These are phyloP conservation scores for Eimeria acervulina DNA, from an alignment of 169 alveolate species.

Conservation along the genomic window DNA sequence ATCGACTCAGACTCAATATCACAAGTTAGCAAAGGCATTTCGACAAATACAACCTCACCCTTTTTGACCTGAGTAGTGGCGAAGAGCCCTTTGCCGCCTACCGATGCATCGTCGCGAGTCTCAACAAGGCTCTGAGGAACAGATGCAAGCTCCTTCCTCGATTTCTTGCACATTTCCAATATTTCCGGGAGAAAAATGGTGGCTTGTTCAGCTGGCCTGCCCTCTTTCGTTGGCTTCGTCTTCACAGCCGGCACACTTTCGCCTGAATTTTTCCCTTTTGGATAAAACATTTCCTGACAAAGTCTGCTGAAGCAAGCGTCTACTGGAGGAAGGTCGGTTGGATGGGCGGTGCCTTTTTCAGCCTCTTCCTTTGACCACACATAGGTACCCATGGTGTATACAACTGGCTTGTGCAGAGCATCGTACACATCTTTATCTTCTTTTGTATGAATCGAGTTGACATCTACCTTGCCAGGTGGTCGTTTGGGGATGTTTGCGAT, in stretches of 20 bases:
- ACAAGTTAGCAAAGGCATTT: constrained; percentile 71
- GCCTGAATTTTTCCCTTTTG: background rate
- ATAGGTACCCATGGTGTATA: constrained; percentile 66
- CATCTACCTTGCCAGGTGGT: constrained; percentile 33
- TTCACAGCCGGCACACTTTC: background rate
- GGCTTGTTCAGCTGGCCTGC: background rate
- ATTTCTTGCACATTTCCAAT: constrained; percentile 30
- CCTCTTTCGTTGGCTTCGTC: background rate
- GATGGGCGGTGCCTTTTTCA: constrained; percentile 40
- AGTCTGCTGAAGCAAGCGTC: constrained; percentile 65
- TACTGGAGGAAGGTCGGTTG: constrained; percentile 47
- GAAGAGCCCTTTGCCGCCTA: constrained; percentile 75
- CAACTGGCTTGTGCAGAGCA: constrained; percentile 63
- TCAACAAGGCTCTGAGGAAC: constrained; percentile 46
- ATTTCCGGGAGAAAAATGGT: constrained; percentile 21
- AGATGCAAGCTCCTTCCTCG: constrained; percentile 46
- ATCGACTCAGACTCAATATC: constrained; percentile 72
- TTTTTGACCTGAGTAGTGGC: background rate
- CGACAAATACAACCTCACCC: constrained; percentile 70
- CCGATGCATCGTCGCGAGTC: constrained; percentile 42
- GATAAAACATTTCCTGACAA: constrained; percentile 59
- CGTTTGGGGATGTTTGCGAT: constrained; percentile 72
- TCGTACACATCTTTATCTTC: constrained; percentile 71
- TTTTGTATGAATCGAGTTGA: constrained; percentile 27
- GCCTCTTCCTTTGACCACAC: constrained; percentile 78